Conservation (phyloP, 495 filamentous ascomycete genomes). For the Cladorrhinum samala region DNA sequence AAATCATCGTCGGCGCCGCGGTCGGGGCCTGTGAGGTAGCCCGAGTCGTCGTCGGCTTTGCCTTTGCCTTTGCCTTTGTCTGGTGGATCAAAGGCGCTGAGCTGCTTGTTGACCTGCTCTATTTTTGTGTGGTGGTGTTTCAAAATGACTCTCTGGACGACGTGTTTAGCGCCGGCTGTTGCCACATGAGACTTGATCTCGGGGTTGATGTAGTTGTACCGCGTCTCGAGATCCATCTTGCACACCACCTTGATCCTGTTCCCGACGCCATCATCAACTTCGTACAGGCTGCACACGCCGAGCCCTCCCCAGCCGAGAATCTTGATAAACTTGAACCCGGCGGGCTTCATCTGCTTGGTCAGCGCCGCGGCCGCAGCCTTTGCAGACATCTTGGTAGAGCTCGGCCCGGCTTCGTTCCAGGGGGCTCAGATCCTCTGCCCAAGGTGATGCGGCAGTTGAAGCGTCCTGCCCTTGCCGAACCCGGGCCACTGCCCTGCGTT, state of each 20-base stretch:
- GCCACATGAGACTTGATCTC: conserved; percentile 1
- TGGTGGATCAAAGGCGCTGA: neutral
- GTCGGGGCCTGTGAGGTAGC: no score
- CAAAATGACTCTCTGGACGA: neutral
- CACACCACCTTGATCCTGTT: neutral
- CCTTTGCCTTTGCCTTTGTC: neutral
- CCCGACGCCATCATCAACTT: neutral
- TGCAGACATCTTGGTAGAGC: neutral
- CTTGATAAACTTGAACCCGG: conserved; percentile 1
- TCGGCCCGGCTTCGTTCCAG: neutral
- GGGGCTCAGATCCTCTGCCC: no score
- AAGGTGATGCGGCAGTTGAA: neutral
- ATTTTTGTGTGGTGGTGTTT: neutral
- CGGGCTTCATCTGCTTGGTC: neutral
- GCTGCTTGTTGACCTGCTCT: neutral
- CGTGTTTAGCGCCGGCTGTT: conserved; percentile 3
- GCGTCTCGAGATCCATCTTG: neutral
- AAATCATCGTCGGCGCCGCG: neutral
- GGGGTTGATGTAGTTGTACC: neutral
- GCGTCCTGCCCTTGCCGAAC: neutral
- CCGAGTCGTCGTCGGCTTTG: neutral
- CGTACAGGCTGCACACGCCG: conserved; percentile 1
- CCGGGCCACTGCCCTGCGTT: neutral
- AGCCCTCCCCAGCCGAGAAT: conserved; percentile 4
- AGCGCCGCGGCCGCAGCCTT: neutral